Evolutionary conservation across 164 flowering plant species (phyloP).

Genomic region (Amborella trichopoda): DNA sequence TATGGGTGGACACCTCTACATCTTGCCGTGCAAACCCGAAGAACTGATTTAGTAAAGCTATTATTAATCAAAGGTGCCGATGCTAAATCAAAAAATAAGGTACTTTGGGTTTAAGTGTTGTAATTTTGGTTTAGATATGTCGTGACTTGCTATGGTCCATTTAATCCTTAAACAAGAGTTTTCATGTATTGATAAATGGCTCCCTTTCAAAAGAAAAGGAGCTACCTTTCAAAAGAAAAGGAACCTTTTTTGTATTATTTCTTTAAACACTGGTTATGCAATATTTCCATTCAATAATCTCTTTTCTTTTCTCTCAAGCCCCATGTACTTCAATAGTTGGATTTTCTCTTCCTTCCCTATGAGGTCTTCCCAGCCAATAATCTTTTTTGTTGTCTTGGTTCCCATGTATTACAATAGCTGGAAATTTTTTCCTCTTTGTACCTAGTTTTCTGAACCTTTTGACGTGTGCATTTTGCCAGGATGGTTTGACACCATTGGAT

Average conservation of each 20-base stretch:
- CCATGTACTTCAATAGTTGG: background rate
- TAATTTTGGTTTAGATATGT: background rate
- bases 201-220: background rate
- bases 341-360: no score
- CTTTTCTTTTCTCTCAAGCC: background rate
- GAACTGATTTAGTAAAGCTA: conserved; percentile 79
- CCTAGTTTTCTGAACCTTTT: background rate
- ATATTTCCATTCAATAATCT: background rate
- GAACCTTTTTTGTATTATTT: background rate
- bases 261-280: background rate
- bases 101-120: conserved; percentile 7
- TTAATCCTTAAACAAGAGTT: background rate
- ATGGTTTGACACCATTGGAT: conserved; percentile 75
- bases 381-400: background rate
- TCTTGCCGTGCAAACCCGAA: conserved; percentile 75
- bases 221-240: background rate
- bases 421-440: background rate
- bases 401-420: background rate
- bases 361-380: background rate
- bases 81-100: conserved; percentile 57
- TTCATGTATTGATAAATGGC: background rate
- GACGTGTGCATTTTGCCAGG: conserved; percentile 21
- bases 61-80: conserved; percentile 89
- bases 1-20: conserved; percentile 98
- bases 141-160: no score